Percentiles rank a stretch among this genome's conserved stretches.
These are phyloP conservation scores for Cystobasidium onofrii DNA, from an alignment of 768 basidiomycete species.

Conservation along the genomic window DNA sequence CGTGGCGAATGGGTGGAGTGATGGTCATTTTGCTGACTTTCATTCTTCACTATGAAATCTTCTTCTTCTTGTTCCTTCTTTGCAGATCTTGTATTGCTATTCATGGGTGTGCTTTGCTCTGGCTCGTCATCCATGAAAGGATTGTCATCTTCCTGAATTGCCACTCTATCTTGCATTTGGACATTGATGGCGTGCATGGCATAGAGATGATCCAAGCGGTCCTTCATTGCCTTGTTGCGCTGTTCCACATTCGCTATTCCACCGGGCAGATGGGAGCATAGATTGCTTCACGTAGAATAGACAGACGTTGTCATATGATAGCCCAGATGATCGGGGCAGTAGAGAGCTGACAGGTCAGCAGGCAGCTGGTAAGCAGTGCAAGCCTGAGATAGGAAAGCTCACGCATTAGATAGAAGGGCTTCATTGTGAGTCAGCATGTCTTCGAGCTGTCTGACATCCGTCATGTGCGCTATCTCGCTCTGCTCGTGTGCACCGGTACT, in stretches of 20 bases:
- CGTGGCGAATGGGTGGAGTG: neutral
- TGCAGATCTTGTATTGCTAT: neutral
- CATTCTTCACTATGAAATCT: neutral
- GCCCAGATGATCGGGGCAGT: neutral
- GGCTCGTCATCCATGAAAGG: neutral
- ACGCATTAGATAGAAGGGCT: slow-evolving; percentile 3
- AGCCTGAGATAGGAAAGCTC: neutral
- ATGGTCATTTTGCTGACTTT: neutral
- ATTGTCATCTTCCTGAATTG: slow-evolving; percentile 8
- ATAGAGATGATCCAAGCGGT: slow-evolving; percentile 8
- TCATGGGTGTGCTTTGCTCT: neutral
- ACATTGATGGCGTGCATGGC: slow-evolving; percentile 2
- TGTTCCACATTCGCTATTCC: neutral
- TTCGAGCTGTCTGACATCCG: slow-evolving; percentile 10
- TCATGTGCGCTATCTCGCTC: neutral
- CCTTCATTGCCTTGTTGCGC: slow-evolving; percentile 7
- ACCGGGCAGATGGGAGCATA: slow-evolving; percentile 3
- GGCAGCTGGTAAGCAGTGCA: neutral
- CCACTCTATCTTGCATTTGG: slow-evolving; percentile 11
- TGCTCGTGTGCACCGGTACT: neutral
- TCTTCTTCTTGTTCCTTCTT: neutral
- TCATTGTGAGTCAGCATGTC: slow-evolving; percentile 15
- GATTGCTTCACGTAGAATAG: no score
- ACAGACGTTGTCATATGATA: no score
- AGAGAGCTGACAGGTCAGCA: neutral